Base-by-base conservation (phyloP, 2,329 filamentous ascomycete species). In the Ophiostoma piceae region DNA sequence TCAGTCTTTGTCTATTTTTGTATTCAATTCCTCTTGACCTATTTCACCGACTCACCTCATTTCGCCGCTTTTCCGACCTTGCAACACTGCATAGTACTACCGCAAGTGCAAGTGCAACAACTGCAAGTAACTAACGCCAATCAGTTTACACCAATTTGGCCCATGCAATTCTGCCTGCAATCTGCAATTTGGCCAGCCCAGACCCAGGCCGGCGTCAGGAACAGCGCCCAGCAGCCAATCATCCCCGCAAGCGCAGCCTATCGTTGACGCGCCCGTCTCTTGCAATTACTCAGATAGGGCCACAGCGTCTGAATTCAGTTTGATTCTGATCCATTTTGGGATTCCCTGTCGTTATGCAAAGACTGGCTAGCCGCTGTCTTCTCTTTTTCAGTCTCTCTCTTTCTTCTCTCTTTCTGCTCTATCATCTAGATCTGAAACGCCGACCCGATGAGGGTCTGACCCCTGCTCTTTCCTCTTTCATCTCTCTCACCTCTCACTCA, bases 371-470 rank as follows among this genome's bases (percentile, higher is more conserved):
- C 14, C 16, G 16, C 16, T 22, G 60, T 69, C 22, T 29, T 35
- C 8, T 22, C 47, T n/a, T 54, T 54, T 54, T 51, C 32, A 35
- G 8, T 26, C 19, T 54, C 16, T 54, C 26, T 26, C 51, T 54
- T 62, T 43, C 19, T n/a, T 8, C 19, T n/a, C 19, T 19, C 19
- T 43, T 41, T 11, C 37, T 29, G 35, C 39, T 39, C 37, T 39
- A 8, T 39, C 39, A 12, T 41, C 9, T 41, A 57, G 66, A 70
- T 70, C 69, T 70, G 69, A 70, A 70, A 70, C 69, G 69, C 11
- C 66, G 66, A 66, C 69, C 69, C 69, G 66, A 68, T 68, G 43
- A 66, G 69, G 69, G 22, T 26, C 22, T 3, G 8, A 51, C 47
- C 47, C 47, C 47, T 51, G 47, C 12, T 9, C 8, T 57, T 7